phyloP scores from a whole-genome alignment of 225 moss, liverwort and hornwort species.

The Rhytidiadelphus loreus region DNA sequence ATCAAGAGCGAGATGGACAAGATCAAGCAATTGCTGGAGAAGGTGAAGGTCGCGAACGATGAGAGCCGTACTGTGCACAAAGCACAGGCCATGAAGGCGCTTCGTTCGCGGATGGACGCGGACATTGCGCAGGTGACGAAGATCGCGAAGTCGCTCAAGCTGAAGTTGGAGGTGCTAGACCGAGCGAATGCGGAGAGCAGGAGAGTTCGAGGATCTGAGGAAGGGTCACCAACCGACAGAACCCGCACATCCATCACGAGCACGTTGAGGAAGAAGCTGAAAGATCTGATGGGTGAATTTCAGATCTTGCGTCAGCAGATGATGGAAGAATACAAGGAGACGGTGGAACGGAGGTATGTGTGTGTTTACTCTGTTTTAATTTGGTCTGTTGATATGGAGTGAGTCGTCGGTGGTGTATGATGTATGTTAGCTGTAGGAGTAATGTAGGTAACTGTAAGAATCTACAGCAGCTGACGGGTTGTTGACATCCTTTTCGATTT shows the following conservation, averaged over 20 bases:
- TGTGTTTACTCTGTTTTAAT: too few species aligned
- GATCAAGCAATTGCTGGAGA: slow-evolving; percentile 37
- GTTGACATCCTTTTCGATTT: neutral
- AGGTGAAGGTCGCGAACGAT: slow-evolving; percentile 29
- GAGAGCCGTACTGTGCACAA: slow-evolving; percentile 38
- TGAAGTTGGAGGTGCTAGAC: slow-evolving; percentile 36
- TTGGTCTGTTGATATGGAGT: neutral
- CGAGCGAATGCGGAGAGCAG: slow-evolving; percentile 40
- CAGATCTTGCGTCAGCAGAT: slow-evolving; percentile 36
- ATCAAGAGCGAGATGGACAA: slow-evolving; percentile 47
- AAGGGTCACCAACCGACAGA: slow-evolving; percentile 47
- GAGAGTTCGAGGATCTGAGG: slow-evolving; percentile 31
- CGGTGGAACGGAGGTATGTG: slow-evolving; percentile 29
- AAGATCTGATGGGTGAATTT: slow-evolving; percentile 47
- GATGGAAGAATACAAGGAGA: slow-evolving; percentile 51
- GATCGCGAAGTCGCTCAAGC: slow-evolving; percentile 36
- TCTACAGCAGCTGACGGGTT: too few species aligned
- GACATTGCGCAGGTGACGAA: slow-evolving; percentile 46
- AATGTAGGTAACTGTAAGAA: neutral
- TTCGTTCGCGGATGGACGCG: slow-evolving; percentile 43
- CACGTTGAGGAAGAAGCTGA: slow-evolving; percentile 46
- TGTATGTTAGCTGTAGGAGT: neutral
- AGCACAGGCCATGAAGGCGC: slow-evolving; percentile 41
- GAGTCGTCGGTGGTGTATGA: neutral
- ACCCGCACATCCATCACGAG: slow-evolving; percentile 42